A percentile compares a stretch with the other conserved stretches of the same genome.
These are phyloP conservation scores for Alopecurus myosuroides DNA, from an alignment of 176 grass and related monocot species.

Conservation along the genomic window DNA sequence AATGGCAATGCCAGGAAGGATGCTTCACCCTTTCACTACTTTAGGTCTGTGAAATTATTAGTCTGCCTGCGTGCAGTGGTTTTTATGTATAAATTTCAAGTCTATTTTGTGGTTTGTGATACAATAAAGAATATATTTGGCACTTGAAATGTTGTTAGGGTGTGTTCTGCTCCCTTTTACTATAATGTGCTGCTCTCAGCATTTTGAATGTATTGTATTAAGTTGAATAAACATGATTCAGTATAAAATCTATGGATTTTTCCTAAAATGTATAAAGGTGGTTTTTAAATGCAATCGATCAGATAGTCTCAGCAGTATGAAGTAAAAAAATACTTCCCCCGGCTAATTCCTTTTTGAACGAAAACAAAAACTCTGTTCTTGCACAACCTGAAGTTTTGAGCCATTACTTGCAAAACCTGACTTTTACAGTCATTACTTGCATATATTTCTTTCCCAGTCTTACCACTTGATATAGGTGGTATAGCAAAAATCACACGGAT, in stretches of 20 bases:
- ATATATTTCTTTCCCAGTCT: background rate
- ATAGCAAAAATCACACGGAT: background rate
- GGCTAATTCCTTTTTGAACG: background rate
- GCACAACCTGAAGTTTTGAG: background rate
- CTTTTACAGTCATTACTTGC: background rate
- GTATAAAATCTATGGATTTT: background rate
- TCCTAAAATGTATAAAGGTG: background rate
- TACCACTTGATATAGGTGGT: background rate
- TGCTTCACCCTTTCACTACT: background rate
- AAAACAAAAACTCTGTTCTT: background rate
- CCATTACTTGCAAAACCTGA: background rate
- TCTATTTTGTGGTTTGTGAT: conserved; percentile 6
- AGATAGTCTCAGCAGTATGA: background rate
- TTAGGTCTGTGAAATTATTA: conserved; percentile 17
- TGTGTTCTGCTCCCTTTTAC: background rate
- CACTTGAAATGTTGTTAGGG: background rate
- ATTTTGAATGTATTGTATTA: background rate
- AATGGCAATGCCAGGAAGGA: conserved; percentile 47
- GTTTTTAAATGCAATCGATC: background rate
- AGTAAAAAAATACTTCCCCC: background rate
- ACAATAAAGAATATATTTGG: conserved; percentile 25
- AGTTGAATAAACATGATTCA: background rate
- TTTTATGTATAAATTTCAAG: conserved; percentile 20
- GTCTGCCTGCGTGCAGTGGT: background rate
- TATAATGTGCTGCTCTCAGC: too few relatives aligned